Conservation (phyloP, 23 red algal genomes). For the Pyropia haitanensis region DNA sequence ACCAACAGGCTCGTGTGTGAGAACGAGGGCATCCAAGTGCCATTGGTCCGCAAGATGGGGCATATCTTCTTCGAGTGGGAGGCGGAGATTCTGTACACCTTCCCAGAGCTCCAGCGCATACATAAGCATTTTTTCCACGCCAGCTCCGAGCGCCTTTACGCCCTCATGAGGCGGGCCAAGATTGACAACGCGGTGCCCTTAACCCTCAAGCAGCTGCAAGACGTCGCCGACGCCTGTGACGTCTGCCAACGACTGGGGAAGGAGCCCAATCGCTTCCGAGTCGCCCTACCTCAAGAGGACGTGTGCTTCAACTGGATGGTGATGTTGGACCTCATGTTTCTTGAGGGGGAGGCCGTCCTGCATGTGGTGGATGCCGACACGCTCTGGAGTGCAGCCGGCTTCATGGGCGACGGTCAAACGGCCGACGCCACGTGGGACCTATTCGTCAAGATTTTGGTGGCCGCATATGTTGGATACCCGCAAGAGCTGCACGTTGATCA, state of each 20-base stretch:
- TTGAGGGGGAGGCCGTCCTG: background rate
- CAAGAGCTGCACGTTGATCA: background rate
- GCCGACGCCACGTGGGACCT: background rate
- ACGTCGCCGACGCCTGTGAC: background rate
- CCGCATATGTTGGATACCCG: background rate
- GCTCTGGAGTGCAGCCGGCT: background rate
- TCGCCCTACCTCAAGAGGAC: background rate
- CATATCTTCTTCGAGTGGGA: constrained; percentile 7
- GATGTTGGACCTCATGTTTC: background rate
- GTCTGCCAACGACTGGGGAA: constrained; percentile 5
- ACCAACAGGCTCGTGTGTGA: background rate
- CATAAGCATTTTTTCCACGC: constrained; percentile 18
- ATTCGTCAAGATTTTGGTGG: background rate
- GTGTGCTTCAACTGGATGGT: background rate
- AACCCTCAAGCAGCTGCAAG: background rate
- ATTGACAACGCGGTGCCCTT: background rate
- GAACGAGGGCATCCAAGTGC: constrained; percentile 3
- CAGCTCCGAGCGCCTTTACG: background rate
- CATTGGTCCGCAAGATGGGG: constrained; percentile 4
- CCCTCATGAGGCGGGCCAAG: constrained; percentile 4
- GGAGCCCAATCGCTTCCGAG: background rate
- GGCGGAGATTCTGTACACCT: constrained; percentile 1
- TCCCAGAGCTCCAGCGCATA: constrained; percentile 12
- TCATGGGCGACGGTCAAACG: background rate
- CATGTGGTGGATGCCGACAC: constrained; percentile 4